Percentiles rank a stretch among this genome's conserved stretches.
phyloP scores from a whole-genome alignment of 306 rosid genomes.

The Quillaja saponaria region DNA sequence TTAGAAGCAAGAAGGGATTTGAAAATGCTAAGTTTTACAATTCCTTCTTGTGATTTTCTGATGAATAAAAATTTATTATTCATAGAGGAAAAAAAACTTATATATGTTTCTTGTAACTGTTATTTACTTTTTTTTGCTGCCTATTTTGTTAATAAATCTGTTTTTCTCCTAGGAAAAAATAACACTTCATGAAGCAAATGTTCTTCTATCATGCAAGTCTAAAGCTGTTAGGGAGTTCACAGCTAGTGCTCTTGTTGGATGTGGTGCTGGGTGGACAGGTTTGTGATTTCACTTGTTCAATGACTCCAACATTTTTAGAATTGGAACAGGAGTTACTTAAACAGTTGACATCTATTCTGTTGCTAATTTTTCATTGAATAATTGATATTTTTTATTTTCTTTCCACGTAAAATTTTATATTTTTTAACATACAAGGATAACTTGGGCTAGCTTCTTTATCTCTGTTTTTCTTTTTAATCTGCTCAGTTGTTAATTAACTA shows the following conservation, averaged over 20 bases:
- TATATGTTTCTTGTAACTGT: conserved; percentile 21
- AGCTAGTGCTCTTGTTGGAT: conserved; percentile 41
- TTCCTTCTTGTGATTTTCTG: no score
- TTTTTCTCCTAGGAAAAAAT: conserved; percentile 31
- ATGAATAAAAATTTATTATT: no score
- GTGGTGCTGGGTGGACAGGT: conserved; percentile 54
- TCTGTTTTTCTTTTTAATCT: background rate
- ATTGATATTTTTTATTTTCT: no score
- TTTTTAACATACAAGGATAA: background rate
- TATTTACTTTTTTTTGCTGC: background rate
- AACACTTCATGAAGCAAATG: conserved; percentile 45
- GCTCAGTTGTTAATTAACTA: background rate
- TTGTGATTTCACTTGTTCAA: conserved; percentile 12
- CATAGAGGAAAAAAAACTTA: no score
- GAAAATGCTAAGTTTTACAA: background rate
- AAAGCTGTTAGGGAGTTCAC: conserved; percentile 29
- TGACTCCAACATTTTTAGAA: background rate
- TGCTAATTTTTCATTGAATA: background rate
- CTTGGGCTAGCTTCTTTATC: background rate
- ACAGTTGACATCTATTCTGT: background rate
- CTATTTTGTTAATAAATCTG: background rate
- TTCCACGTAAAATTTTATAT: background rate
- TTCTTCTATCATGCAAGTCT: conserved; percentile 45
- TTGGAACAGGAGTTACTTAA: background rate
- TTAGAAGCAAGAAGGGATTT: background rate